Percentiles rank a stretch among this genome's conserved stretches.
These are phyloP conservation scores for Globisporangium mamillatum DNA, from an alignment of 352 stramenopile species.

Conservation along the genomic window DNA sequence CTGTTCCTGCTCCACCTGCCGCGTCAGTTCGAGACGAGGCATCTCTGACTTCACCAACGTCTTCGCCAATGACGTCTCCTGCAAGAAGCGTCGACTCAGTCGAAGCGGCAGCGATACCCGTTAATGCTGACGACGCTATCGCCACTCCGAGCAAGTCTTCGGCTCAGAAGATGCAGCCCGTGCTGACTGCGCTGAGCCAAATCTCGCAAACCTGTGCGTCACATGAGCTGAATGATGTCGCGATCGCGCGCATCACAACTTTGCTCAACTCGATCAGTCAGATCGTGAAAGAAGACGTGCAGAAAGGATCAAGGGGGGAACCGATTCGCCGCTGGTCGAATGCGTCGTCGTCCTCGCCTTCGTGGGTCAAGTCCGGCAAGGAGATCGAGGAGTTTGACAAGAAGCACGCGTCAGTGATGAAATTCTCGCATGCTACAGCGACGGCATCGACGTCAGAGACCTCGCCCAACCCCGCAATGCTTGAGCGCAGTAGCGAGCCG, in stretches of 20 bases:
- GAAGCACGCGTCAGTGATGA: constrained; percentile 12
- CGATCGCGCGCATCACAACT: constrained; percentile 65
- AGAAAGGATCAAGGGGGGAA: constrained; percentile 30
- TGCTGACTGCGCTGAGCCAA: constrained; percentile 46
- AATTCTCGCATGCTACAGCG: not conserved
- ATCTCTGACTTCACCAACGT: not conserved
- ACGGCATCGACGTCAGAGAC: not conserved
- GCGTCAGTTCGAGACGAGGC: not conserved
- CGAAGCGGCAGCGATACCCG: not conserved
- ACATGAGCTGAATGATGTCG: constrained; percentile 57
- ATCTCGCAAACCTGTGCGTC: constrained; percentile 52
- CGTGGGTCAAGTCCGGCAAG: constrained; percentile 38
- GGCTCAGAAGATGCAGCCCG: constrained; percentile 34
- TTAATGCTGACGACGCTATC: no score
- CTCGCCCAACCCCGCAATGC: constrained; percentile 15
- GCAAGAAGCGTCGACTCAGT: not conserved
- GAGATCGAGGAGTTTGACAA: constrained; percentile 36
- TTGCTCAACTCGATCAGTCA: constrained; percentile 63
- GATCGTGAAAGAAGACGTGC: constrained; percentile 62
- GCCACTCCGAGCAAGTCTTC: not conserved
- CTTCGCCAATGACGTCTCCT: not conserved
- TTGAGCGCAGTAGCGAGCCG: constrained; percentile 26
- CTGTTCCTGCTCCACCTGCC: not conserved
- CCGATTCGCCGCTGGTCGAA: constrained; percentile 48
- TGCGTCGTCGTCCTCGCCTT: constrained; percentile 20